phyloP scores from a whole-genome alignment of 257 asterid genomes.

The Asclepias syriaca region DNA sequence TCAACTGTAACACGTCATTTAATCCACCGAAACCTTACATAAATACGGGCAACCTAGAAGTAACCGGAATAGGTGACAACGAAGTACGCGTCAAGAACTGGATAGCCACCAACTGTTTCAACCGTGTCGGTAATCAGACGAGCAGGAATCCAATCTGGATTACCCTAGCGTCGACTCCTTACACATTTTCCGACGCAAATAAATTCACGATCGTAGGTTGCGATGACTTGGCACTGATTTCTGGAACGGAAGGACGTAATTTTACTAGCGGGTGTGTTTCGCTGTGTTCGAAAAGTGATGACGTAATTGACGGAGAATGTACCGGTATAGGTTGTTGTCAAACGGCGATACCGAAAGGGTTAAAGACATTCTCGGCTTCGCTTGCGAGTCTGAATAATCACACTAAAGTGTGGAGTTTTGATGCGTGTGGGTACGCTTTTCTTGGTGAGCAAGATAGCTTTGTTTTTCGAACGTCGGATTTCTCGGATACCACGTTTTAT shows the following conservation, averaged over 20 bases:
- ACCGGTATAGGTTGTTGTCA: constrained; percentile 61
- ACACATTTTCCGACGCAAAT: constrained; percentile 32
- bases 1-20: constrained; percentile 14
- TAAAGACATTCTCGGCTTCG: constrained; percentile 15
- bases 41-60: neutral
- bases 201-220: constrained; percentile 44
- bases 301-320: constrained; percentile 40
- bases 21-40: constrained; percentile 17
- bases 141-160: neutral
- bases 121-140: constrained; percentile 1
- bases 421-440: constrained; percentile 45
- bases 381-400: constrained; percentile 10
- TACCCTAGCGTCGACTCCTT: constrained; percentile 9
- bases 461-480: constrained; percentile 24
- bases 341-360: constrained; percentile 43
- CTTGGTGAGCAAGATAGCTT: constrained; percentile 42
- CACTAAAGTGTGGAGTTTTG: constrained; percentile 18
- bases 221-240: constrained; percentile 29
- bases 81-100: constrained; percentile 12
- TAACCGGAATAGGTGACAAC: constrained; percentile 11
- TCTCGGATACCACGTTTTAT: constrained; percentile 23
- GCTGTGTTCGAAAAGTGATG: constrained; percentile 19
- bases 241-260: constrained; percentile 20
- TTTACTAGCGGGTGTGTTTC: constrained; percentile 41
- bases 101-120: constrained; percentile 13